Percentiles rank a stretch among this genome's conserved stretches.
phyloP scores from a whole-genome alignment of 129 eudicot genomes.

The Helianthus annuus region DNA sequence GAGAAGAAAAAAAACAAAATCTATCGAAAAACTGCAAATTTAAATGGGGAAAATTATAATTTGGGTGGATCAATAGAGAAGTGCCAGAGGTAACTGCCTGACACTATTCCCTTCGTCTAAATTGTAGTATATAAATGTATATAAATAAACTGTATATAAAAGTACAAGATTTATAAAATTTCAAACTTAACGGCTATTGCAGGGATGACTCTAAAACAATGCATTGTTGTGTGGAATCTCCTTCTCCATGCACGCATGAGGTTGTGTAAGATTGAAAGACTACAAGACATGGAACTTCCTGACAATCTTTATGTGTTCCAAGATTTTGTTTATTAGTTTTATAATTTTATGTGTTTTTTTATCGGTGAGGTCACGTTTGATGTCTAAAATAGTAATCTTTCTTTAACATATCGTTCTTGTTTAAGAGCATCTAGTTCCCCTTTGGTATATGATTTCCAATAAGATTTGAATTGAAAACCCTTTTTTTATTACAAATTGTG shows the following conservation, averaged over 20 bases:
- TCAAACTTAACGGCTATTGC: slow-evolving; percentile 17
- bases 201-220: neutral
- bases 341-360: neutral
- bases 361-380: neutral
- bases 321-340: slow-evolving; percentile 1
- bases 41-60: too few species aligned
- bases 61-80: too few species aligned
- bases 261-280: neutral
- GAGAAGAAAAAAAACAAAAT: too few species aligned
- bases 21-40: too few species aligned
- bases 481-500: too few species aligned
- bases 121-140: too few species aligned
- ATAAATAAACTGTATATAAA: too few species aligned
- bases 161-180: neutral
- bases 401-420: neutral
- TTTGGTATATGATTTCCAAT: too few species aligned
- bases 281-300: slow-evolving; percentile 10
- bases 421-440: neutral
- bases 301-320: slow-evolving; percentile 18
- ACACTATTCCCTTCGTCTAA: too few species aligned
- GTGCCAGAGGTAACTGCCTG: too few species aligned
- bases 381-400: neutral
- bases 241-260: slow-evolving; percentile 27
- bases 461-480: too few species aligned
- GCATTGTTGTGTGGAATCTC: slow-evolving; percentile 23